Evolutionary conservation across 2,329 filamentous ascomycete genomes (phyloP).

Genomic region (Akanthomyces dipterigenus): DNA sequence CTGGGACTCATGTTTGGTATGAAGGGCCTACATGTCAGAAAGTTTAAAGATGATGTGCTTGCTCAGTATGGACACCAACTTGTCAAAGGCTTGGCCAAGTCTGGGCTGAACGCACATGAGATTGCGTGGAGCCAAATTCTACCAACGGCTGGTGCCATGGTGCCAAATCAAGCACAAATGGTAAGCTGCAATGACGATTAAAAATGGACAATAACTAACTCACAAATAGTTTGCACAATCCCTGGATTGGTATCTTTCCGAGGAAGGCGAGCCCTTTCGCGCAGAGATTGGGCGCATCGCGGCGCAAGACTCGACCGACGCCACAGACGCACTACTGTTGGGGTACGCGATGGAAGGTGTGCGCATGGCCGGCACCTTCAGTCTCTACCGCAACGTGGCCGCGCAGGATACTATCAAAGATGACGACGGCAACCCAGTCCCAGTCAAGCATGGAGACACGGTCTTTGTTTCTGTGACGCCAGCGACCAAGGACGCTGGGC

Average conservation of each 20-base stretch:
- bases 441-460: slow-evolving; percentile 48
- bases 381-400: slow-evolving; percentile 51
- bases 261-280: slow-evolving; percentile 42
- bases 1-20: slow-evolving; percentile 1
- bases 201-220: not conserved
- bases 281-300: slow-evolving; percentile 56
- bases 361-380: slow-evolving; percentile 58
- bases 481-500: slow-evolving; percentile 50
- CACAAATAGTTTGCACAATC: not conserved
- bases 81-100: slow-evolving; percentile 57
- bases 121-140: slow-evolving; percentile 66
- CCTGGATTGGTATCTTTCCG: slow-evolving; percentile 1
- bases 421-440: slow-evolving; percentile 44
- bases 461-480: slow-evolving; percentile 57
- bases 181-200: slow-evolving; percentile 31
- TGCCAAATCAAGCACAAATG: slow-evolving; percentile 64
- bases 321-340: slow-evolving; percentile 56
- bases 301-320: slow-evolving; percentile 43
- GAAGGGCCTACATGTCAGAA: slow-evolving; percentile 42
- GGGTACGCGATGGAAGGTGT: slow-evolving; percentile 68
- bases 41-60: slow-evolving; percentile 47
- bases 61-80: slow-evolving; percentile 58
- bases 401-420: slow-evolving; percentile 38
- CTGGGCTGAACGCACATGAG: slow-evolving; percentile 55
- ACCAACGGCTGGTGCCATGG: slow-evolving; percentile 58